Evolutionary conservation across 2,329 filamentous ascomycete species (phyloP).

Genomic region (Microcyclospora tardicrescens): DNA sequence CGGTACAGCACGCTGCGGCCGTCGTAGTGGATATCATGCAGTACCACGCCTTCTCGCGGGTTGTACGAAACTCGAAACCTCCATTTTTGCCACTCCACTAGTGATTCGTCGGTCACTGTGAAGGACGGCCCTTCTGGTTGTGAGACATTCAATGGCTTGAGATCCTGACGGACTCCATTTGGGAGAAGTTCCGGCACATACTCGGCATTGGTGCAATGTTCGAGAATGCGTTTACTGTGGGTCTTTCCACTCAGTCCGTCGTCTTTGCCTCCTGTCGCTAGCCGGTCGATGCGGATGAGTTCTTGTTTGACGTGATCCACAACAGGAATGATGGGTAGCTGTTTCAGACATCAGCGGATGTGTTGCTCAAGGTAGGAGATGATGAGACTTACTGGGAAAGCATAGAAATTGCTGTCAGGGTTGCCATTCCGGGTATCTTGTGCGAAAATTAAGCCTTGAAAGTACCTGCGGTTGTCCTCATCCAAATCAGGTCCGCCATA

Average conservation of each 20-base stretch:
- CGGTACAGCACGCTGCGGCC: slow-evolving; percentile 53
- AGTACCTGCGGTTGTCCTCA: slow-evolving; percentile 18
- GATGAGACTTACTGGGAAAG: slow-evolving; percentile 13
- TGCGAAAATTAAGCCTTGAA: slow-evolving; percentile 21
- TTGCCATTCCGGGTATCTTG: slow-evolving; percentile 31
- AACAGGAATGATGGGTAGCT: slow-evolving; percentile 16
- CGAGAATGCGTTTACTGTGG: slow-evolving; percentile 24
- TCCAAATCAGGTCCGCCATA: slow-evolving; percentile 18
- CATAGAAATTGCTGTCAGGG: slow-evolving; percentile 21
- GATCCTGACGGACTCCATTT: slow-evolving; percentile 26
- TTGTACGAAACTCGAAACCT: slow-evolving; percentile 57
- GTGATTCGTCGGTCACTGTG: slow-evolving; percentile 35
- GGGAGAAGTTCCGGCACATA: slow-evolving; percentile 33
- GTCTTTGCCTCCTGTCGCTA: slow-evolving; percentile 20
- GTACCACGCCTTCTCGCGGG: slow-evolving; percentile 54
- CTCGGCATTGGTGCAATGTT: slow-evolving; percentile 40
- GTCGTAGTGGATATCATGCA: slow-evolving; percentile 58
- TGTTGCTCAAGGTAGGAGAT: no score
- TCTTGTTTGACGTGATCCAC: slow-evolving; percentile 17
- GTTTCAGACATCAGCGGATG: no score
- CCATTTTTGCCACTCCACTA: slow-evolving; percentile 38
- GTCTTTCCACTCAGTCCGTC: slow-evolving; percentile 26
- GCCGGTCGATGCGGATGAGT: slow-evolving; percentile 20
- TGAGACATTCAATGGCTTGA: slow-evolving; percentile 57
- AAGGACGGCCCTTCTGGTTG: slow-evolving; percentile 60